Conservation (phyloP, 768 basidiomycete genomes). For the Tylopilus sp. region DNA sequence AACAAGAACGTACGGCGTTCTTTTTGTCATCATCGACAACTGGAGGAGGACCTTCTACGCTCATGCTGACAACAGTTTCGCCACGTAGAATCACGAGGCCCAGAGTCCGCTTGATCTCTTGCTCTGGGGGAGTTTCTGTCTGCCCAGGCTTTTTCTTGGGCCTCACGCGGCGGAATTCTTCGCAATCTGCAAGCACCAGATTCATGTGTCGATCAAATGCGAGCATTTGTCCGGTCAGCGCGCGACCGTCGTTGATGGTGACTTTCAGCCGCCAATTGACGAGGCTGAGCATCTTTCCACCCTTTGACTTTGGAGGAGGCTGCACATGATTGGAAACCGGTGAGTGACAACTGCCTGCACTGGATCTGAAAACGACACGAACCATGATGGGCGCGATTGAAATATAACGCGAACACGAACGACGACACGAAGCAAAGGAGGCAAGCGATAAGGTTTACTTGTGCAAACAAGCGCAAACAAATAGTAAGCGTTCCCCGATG, state of each 20-base stretch:
- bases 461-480: conserved; percentile 35
- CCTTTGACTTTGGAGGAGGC: conserved; percentile 96
- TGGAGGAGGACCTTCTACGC: conserved; percentile 94
- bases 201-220: conserved; percentile 99
- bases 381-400: conserved; percentile 58
- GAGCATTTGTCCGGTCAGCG: conserved; percentile 96
- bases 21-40: conserved; percentile 88
- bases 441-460: conserved; percentile 8
- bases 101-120: conserved; percentile 94
- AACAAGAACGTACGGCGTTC: conserved; percentile 53
- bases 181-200: conserved; percentile 95
- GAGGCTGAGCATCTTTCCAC: conserved; percentile 96
- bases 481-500: not conserved
- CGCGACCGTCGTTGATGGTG: conserved; percentile 95
- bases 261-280: conserved; percentile 98
- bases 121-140: conserved; percentile 66
- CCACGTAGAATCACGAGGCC: conserved; percentile 97
- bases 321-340: conserved; percentile 26
- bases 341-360: conserved; percentile 6
- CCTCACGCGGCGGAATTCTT: conserved; percentile 91
- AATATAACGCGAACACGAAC: conserved; percentile 18
- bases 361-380: conserved; percentile 22
- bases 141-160: conserved; percentile 89
- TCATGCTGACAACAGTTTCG: conserved; percentile 92
- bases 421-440: conserved; percentile 25